phyloP scores from a whole-genome alignment of 495 filamentous ascomycete species.

The Entonaema liquescens region DNA sequence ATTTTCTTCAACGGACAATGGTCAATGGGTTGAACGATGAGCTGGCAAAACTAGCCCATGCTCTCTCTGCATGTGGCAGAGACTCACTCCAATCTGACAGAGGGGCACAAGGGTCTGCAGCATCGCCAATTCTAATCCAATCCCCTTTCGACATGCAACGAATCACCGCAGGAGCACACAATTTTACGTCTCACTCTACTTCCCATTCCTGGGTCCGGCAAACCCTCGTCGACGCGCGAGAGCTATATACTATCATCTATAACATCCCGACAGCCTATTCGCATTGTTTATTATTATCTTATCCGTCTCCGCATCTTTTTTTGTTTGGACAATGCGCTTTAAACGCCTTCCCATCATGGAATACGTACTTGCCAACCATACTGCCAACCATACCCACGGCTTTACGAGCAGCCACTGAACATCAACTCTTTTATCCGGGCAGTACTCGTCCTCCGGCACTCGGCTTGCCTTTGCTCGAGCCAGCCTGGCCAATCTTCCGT shows the following conservation, averaged over 20 bases:
- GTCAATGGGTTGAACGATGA: conserved; percentile 37
- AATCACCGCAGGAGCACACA: conserved; percentile 31
- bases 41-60: conserved; percentile 34
- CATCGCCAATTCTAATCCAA: conserved; percentile 40
- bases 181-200: conserved; percentile 21
- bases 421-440: conserved; percentile 32
- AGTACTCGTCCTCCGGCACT: conserved; percentile 17
- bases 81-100: conserved; percentile 34
- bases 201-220: conserved; percentile 7
- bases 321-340: conserved; percentile 16
- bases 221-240: conserved; percentile 21
- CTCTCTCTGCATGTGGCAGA: conserved; percentile 13
- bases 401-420: conserved; percentile 4
- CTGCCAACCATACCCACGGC: conserved; percentile 17
- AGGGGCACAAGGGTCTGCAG: conserved; percentile 29
- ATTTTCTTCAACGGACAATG: conserved; percentile 25
- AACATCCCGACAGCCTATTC: not conserved
- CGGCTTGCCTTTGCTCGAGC: conserved; percentile 12
- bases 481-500: conserved; percentile 7
- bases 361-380: conserved; percentile 21
- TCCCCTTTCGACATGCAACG: conserved; percentile 36
- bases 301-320: conserved; percentile 9
- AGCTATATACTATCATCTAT: not conserved
- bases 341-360: conserved; percentile 10
- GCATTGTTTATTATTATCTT: conserved; percentile 1